A percentile compares a stretch with the other conserved stretches of the same genome.
phyloP scores from a whole-genome alignment of 2,329 filamentous ascomycete genomes.

The Sclerotinia sclerotiorum region DNA sequence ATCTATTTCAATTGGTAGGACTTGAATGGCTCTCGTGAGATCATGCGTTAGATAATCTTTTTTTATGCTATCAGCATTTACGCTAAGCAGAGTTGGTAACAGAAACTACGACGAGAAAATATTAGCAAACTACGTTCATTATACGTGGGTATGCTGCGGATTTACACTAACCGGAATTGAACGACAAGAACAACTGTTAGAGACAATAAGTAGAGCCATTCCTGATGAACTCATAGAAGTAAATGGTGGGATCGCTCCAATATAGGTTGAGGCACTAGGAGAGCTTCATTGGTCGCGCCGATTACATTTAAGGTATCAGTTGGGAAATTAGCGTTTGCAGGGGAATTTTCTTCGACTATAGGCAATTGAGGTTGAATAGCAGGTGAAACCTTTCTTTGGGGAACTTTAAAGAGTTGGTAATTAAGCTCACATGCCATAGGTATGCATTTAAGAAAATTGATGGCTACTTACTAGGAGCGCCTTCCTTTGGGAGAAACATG shows the following conservation, averaged over 20 bases:
- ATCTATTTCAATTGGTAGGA: neutral
- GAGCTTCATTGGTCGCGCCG: neutral
- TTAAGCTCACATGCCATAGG: neutral
- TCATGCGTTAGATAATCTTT: neutral
- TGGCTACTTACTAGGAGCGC: neutral
- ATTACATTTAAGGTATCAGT: neutral
- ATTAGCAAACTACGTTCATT: neutral
- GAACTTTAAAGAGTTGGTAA: neutral
- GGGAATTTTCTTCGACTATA: neutral
- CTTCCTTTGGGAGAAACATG: neutral
- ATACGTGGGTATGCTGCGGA: neutral
- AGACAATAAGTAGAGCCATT: neutral
- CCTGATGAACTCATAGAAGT: too few relatives aligned
- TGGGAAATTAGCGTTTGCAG: accelerated
- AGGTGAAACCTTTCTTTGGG: neutral
- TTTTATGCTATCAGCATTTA: neutral
- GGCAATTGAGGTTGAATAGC: neutral
- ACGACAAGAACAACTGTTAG: too few relatives aligned
- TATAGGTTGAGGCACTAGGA: neutral
- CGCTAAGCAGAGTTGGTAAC: neutral
- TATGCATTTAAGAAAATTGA: neutral
- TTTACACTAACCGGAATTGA: neutral
- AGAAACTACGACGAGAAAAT: neutral
- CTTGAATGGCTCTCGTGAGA: neutral
- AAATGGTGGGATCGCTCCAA: neutral